Evolutionary conservation across 352 stramenopile species (phyloP).

Genomic region (Sclerospora graminicola): DNA sequence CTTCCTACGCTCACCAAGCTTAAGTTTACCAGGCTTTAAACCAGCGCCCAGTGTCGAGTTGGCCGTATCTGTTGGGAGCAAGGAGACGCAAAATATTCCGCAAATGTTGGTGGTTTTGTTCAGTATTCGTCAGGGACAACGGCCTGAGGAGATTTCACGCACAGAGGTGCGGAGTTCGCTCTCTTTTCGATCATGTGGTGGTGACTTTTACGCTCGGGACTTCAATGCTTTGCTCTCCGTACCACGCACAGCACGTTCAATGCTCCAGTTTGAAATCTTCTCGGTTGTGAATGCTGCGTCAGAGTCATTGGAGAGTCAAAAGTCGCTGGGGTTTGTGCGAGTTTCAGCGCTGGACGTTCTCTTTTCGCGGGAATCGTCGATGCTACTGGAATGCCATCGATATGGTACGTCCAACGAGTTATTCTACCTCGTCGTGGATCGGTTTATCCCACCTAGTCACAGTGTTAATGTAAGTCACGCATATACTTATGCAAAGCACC

Average conservation of each 20-base stretch:
- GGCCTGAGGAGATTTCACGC: conserved; percentile 47
- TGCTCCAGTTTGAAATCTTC: conserved; percentile 78
- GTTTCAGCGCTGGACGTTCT: conserved; percentile 61
- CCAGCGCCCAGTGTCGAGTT: conserved; percentile 55
- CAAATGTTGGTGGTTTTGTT: conserved; percentile 72
- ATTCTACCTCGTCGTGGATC: conserved; percentile 72
- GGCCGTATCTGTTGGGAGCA: conserved; percentile 65
- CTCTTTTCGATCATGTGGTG: conserved; percentile 54
- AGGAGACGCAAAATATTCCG: conserved; percentile 47
- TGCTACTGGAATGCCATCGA: conserved; percentile 58
- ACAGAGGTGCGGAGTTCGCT: conserved; percentile 70
- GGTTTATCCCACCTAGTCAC: conserved; percentile 44
- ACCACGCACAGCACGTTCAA: conserved; percentile 42
- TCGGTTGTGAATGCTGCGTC: conserved; percentile 44
- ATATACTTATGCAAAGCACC: conserved; percentile 71
- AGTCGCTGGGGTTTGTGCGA: conserved; percentile 65
- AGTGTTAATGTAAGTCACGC: conserved; percentile 59
- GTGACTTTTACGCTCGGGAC: conserved; percentile 67
- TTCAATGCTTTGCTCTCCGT: conserved; percentile 68
- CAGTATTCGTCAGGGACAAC: conserved; percentile 35
- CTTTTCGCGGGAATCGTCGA: conserved; percentile 63
- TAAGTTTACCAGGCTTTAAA: conserved; percentile 63
- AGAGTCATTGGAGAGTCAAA: conserved; percentile 44
- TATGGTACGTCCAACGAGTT: conserved; percentile 32
- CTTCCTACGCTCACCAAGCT: conserved; percentile 32